phyloP scores from a whole-genome alignment of 2,329 filamentous ascomycete species.

The Penicillium corylophilum region DNA sequence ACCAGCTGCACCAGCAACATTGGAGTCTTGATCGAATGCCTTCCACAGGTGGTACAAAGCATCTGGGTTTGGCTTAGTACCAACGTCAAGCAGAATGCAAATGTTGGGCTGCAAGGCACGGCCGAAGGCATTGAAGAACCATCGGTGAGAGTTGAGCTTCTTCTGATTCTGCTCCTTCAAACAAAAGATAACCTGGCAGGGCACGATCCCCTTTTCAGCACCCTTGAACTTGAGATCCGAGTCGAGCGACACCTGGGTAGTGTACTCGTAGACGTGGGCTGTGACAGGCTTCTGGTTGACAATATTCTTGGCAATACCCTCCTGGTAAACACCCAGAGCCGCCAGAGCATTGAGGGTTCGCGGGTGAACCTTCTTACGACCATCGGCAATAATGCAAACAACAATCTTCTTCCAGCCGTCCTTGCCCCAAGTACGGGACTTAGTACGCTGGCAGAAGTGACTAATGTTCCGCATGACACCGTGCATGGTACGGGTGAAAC shows the following conservation, averaged over 20 bases:
- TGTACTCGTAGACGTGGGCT: slow-evolving; percentile 98
- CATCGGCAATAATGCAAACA: slow-evolving; percentile 93
- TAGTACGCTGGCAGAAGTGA: slow-evolving; percentile 89
- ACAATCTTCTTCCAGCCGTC: slow-evolving; percentile 99
- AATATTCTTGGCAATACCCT: slow-evolving; percentile 96
- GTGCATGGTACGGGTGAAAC: slow-evolving; percentile 97
- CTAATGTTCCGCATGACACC: slow-evolving; percentile 98
- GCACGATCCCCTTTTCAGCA: slow-evolving; percentile 97
- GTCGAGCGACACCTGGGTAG: slow-evolving; percentile 94
- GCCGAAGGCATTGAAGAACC: slow-evolving; percentile 99
- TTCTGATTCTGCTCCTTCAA: slow-evolving; percentile 97
- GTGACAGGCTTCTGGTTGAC: slow-evolving; percentile 96
- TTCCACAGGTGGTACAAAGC: slow-evolving; percentile 99
- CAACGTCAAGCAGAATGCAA: slow-evolving; percentile 94
- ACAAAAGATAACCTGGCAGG: slow-evolving; percentile 97
- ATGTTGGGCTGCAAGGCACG: slow-evolving; percentile 90
- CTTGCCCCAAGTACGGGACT: slow-evolving; percentile 94
- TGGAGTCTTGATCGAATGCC: slow-evolving; percentile 96
- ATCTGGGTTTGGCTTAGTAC: slow-evolving; percentile 82
- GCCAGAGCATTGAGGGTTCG: slow-evolving; percentile 90
- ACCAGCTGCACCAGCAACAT: slow-evolving; percentile 92
- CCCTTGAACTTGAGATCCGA: slow-evolving; percentile 97
- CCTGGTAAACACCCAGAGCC: slow-evolving; percentile 96
- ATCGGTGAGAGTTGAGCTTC: slow-evolving; percentile 96
- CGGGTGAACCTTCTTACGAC: slow-evolving; percentile 88